Conservation (phyloP, 495 filamentous ascomycete genomes). For the Xylaria curta region DNA sequence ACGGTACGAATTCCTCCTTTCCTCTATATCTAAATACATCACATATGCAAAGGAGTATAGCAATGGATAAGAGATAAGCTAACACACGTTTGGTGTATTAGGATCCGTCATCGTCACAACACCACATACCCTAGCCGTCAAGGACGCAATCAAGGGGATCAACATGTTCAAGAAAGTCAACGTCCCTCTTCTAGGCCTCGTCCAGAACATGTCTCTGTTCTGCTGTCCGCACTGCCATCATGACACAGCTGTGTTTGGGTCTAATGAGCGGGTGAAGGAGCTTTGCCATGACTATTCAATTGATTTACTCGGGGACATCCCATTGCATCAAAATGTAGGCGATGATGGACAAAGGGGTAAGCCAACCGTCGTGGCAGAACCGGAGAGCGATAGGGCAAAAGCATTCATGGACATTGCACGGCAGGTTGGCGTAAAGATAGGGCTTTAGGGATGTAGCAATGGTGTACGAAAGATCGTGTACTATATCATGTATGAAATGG, state of each 20-base stretch:
- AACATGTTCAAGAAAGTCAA: constrained; percentile 89
- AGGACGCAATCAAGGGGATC: constrained; percentile 87
- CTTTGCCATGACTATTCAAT: constrained; percentile 65
- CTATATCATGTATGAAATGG: constrained; percentile 11
- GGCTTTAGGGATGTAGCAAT: constrained; percentile 28
- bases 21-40: neutral
- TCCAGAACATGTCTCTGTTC: constrained; percentile 95
- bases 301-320: constrained; percentile 85
- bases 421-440: constrained; percentile 61
- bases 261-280: constrained; percentile 51
- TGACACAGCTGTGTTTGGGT: constrained; percentile 81
- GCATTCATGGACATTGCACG: constrained; percentile 76
- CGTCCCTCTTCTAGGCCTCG: constrained; percentile 80
- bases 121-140: constrained; percentile 87
- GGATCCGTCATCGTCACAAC: constrained; percentile 91
- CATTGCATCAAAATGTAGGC: constrained; percentile 84
- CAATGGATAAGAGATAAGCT: neutral
- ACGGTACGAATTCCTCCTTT: constrained; percentile 56
- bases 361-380: constrained; percentile 89
- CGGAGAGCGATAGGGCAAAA: constrained; percentile 69
- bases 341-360: constrained; percentile 87
- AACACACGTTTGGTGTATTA: constrained; percentile 29
- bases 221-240: constrained; percentile 77
- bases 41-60: neutral
- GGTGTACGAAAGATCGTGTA: neutral